Conservation (phyloP, 495 filamentous ascomycete genomes). For the Xylaria nigripes region DNA sequence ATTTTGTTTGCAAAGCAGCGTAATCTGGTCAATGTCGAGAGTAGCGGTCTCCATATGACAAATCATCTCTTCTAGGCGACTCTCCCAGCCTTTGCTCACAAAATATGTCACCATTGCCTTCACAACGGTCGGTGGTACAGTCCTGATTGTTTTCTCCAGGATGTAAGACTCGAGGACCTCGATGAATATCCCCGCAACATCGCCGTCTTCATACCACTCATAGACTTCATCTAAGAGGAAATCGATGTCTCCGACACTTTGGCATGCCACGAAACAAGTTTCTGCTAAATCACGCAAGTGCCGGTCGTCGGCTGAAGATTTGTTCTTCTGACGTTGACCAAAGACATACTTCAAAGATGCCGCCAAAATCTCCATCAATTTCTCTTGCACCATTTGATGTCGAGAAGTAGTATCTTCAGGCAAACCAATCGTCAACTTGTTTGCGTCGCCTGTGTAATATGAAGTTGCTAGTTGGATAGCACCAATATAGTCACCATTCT, state of each 20-base stretch:
- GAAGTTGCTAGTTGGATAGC: constrained; percentile 85
- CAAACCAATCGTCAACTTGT: constrained; percentile 86
- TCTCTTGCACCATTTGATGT: constrained; percentile 78
- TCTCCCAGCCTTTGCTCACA: constrained; percentile 59
- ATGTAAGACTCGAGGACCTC: constrained; percentile 82
- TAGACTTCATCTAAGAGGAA: constrained; percentile 90
- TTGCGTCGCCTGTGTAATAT: constrained; percentile 80
- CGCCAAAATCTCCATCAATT: constrained; percentile 85
- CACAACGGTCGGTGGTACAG: constrained; percentile 72
- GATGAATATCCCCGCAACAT: constrained; percentile 66
- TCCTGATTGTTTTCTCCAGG: constrained; percentile 63
- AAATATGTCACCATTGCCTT: constrained; percentile 80
- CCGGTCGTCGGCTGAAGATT: constrained; percentile 41
- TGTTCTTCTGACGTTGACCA: constrained; percentile 47
- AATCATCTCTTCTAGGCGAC: constrained; percentile 85
- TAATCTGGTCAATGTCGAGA: constrained; percentile 91
- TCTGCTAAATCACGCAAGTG: constrained; percentile 72
- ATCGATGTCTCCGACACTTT: constrained; percentile 63
- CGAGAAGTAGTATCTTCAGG: constrained; percentile 73
- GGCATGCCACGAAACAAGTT: constrained; percentile 74
- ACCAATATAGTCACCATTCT: constrained; percentile 84
- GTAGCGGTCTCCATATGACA: constrained; percentile 85
- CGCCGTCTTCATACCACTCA: constrained; percentile 75
- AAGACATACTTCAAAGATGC: constrained; percentile 91
- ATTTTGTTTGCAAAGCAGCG: constrained; percentile 80